Evolutionary conservation across 1,284 basidiomycete genomes (phyloP).

Genomic region (Pascua guehoae): DNA sequence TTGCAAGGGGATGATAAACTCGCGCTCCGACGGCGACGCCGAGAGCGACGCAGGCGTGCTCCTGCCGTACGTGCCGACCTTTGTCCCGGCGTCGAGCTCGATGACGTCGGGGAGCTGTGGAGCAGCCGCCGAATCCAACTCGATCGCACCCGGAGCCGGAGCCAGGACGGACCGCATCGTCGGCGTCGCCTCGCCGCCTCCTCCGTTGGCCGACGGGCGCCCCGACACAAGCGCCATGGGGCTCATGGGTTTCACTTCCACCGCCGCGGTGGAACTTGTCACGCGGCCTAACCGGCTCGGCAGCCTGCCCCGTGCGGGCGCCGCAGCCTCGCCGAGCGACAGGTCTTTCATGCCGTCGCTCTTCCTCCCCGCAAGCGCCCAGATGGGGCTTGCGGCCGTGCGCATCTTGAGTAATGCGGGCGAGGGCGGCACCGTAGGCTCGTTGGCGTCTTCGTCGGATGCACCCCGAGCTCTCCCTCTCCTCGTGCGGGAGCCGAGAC

Average conservation of each 20-base stretch:
- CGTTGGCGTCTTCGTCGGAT: conserved; percentile 6
- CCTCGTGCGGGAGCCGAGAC: no score
- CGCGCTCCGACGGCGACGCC: conserved; percentile 35
- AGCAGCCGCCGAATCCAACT: background rate
- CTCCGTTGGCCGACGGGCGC: background rate
- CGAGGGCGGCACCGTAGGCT: conserved; percentile 28
- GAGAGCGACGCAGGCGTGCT: background rate
- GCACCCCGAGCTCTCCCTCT: no score
- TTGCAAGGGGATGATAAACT: conserved; percentile 74
- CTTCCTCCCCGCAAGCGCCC: conserved; percentile 32
- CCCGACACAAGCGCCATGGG: no score
- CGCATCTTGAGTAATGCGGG: conserved; percentile 32
- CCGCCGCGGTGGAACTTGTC: no score
- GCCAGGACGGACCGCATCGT: conserved; percentile 1
- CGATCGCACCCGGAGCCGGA: background rate
- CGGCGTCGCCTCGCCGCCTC: conserved; percentile 8
- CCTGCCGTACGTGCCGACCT: background rate
- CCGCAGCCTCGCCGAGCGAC: conserved; percentile 30
- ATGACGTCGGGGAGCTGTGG: background rate
- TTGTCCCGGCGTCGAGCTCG: background rate
- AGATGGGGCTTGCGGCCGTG: conserved; percentile 42
- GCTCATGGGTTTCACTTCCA: no score
- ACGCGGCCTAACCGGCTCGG: no score
- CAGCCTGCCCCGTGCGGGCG: background rate
- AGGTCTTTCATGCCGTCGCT: conserved; percentile 33